phyloP scores from a whole-genome alignment of 2,329 filamentous ascomycete species.

The Fusarium beomiforme region DNA sequence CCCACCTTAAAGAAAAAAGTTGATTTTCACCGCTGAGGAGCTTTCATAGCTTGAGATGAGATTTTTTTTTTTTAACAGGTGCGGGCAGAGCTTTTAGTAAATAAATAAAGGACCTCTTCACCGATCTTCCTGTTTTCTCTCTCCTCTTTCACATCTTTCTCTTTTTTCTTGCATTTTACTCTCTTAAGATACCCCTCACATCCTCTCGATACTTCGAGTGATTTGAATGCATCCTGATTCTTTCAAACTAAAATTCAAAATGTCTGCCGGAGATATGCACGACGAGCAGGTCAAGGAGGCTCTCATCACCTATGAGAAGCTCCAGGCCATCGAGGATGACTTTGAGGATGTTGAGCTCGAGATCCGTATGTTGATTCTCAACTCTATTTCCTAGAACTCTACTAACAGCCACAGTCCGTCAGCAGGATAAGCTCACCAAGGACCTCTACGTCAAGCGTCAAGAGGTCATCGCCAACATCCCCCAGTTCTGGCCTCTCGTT shows the following conservation, averaged over 20 bases:
- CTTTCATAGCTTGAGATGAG: slow-evolving; percentile 18
- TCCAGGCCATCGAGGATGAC: slow-evolving; percentile 82
- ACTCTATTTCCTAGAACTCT: background rate
- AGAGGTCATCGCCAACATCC: slow-evolving; percentile 75
- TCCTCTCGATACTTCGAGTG: slow-evolving; percentile 15
- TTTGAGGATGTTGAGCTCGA: slow-evolving; percentile 87
- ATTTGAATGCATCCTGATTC: slow-evolving; percentile 24
- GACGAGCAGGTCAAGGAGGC: slow-evolving; percentile 46
- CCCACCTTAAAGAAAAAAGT: slow-evolving; percentile 42
- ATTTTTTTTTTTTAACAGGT: slow-evolving; percentile 13
- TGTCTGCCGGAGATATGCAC: slow-evolving; percentile 50
- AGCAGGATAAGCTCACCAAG: slow-evolving; percentile 73
- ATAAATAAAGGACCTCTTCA: slow-evolving; percentile 28
- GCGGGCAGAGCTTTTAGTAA: slow-evolving; percentile 8
- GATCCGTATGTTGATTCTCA: slow-evolving; percentile 70
- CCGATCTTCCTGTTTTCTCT: slow-evolving; percentile 1
- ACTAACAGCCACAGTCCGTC: slow-evolving; percentile 67
- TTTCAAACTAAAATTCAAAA: slow-evolving; percentile 37
- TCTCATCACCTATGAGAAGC: slow-evolving; percentile 75
- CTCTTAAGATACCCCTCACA: slow-evolving; percentile 20
- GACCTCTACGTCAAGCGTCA: slow-evolving; percentile 82
- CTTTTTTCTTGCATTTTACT: background rate
- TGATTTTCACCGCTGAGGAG: slow-evolving; percentile 38
- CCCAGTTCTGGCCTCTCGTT: slow-evolving; percentile 94
- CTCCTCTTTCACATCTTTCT: slow-evolving; percentile 2